Evolutionary conservation across 2,329 filamentous ascomycete genomes (phyloP).

Genomic region (Chaetomium sp.): DNA sequence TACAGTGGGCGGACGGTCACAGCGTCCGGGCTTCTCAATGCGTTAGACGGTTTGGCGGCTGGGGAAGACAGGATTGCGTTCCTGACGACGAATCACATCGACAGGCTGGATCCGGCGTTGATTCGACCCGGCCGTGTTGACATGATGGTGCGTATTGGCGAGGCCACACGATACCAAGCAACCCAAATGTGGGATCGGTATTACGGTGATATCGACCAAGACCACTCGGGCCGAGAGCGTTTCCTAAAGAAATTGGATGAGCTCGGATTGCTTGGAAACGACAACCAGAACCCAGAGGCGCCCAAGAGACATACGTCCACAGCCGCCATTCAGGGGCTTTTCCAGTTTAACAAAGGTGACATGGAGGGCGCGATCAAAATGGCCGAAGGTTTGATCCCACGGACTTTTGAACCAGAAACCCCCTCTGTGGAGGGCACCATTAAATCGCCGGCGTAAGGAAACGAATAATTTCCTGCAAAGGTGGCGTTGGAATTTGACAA

Average conservation of each 20-base stretch:
- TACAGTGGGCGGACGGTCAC: constrained; percentile 86
- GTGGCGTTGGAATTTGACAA: constrained; percentile 11
- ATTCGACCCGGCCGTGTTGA: constrained; percentile 90
- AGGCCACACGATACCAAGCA: constrained; percentile 81
- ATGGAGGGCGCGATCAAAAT: constrained; percentile 79
- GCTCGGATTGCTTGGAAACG: constrained; percentile 62
- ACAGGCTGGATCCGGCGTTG: constrained; percentile 79
- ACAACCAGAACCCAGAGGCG: constrained; percentile 37
- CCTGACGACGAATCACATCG: constrained; percentile 89
- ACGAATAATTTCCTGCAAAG: no score
- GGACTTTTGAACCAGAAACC: constrained; percentile 47
- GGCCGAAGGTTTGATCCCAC: constrained; percentile 60
- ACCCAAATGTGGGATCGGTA: constrained; percentile 88
- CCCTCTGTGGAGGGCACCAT: constrained; percentile 34
- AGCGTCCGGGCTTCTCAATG: constrained; percentile 83
- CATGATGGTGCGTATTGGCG: constrained; percentile 83
- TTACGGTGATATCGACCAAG: constrained; percentile 72
- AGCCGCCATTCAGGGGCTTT: constrained; percentile 87
- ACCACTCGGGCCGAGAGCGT: constrained; percentile 53
- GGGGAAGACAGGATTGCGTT: constrained; percentile 92
- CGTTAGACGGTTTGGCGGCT: constrained; percentile 84
- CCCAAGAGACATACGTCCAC: constrained; percentile 63
- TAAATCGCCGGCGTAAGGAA: constrained; percentile 34
- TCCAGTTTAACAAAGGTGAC: constrained; percentile 90
- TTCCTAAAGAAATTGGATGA: constrained; percentile 67